phyloP scores from a whole-genome alignment of 352 stramenopile species.

The Pythium diclinum region DNA sequence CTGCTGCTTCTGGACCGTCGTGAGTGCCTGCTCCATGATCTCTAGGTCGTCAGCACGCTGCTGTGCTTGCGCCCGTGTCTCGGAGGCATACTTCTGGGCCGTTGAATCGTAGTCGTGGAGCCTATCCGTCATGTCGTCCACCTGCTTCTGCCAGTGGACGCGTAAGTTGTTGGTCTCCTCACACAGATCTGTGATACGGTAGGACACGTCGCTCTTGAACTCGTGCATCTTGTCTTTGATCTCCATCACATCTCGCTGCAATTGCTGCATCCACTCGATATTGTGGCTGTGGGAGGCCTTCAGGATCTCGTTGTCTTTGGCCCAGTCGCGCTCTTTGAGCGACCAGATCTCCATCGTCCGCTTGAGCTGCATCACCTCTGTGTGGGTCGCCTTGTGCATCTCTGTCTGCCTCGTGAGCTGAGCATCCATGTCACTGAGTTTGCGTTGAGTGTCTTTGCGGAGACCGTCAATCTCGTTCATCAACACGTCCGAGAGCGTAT shows the following conservation, averaged over 20 bases:
- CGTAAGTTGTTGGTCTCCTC: constrained; percentile 68
- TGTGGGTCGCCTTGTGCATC: constrained; percentile 56
- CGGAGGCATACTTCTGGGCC: constrained; percentile 40
- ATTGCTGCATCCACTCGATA: constrained; percentile 84
- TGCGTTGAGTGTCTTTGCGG: constrained; percentile 62
- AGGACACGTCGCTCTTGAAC: constrained; percentile 52
- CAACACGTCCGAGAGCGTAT: constrained; percentile 78
- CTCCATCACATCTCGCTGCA: constrained; percentile 79
- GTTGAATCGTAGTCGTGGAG: constrained; percentile 52
- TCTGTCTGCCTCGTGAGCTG: constrained; percentile 54
- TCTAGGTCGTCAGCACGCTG: constrained; percentile 67
- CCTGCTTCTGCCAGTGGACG: constrained; percentile 67
- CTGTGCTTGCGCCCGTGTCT: constrained; percentile 42
- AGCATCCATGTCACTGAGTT: constrained; percentile 56
- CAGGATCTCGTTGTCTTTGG: constrained; percentile 84
- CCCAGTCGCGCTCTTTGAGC: constrained; percentile 80
- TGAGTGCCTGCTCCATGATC: constrained; percentile 71
- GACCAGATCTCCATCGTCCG: constrained; percentile 77
- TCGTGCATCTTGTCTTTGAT: constrained; percentile 74
- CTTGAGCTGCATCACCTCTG: constrained; percentile 71
- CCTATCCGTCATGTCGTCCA: constrained; percentile 57
- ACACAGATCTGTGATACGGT: constrained; percentile 50
- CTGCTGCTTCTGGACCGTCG: constrained; percentile 66
- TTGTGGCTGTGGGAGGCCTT: constrained; percentile 82
- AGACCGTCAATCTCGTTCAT: constrained; percentile 70